Evolutionary conservation across 768 basidiomycete species (phyloP).

Genomic region (Pulveroboletus sp.): DNA sequence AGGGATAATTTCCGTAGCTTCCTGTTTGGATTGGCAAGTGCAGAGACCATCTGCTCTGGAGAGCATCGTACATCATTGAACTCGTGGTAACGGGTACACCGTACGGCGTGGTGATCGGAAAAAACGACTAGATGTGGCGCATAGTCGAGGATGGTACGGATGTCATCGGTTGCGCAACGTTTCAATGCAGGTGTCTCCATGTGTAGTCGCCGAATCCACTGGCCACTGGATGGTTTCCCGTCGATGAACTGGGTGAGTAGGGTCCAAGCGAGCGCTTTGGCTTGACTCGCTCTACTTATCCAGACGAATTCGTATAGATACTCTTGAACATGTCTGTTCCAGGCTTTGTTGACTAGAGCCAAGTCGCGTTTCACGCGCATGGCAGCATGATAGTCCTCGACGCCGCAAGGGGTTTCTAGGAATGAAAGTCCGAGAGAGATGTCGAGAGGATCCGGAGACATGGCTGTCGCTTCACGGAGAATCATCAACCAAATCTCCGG

Average conservation of each 20-base stretch:
- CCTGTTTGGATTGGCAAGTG: slow-evolving; percentile 52
- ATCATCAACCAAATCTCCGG: slow-evolving; percentile 65
- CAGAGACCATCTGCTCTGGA: slow-evolving; percentile 55
- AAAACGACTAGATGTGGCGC: slow-evolving; percentile 57
- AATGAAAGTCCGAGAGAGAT: slow-evolving; percentile 55
- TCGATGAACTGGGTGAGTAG: slow-evolving; percentile 42
- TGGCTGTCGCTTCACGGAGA: slow-evolving; percentile 52
- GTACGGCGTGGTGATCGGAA: slow-evolving; percentile 61
- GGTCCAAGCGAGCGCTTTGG: slow-evolving; percentile 43
- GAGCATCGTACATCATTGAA: slow-evolving; percentile 43
- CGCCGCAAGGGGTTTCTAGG: slow-evolving; percentile 43
- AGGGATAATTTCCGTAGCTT: slow-evolving; percentile 58
- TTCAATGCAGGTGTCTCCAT: slow-evolving; percentile 65
- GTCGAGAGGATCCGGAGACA: slow-evolving; percentile 43
- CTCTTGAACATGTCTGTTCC: slow-evolving; percentile 51
- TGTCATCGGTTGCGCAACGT: slow-evolving; percentile 60
- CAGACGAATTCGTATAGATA: slow-evolving; percentile 67
- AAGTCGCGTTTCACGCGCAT: slow-evolving; percentile 50
- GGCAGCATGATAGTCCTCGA: slow-evolving; percentile 41
- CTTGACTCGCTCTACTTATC: slow-evolving; percentile 54
- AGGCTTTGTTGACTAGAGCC: slow-evolving; percentile 52
- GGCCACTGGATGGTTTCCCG: slow-evolving; percentile 37
- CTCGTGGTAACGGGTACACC: slow-evolving; percentile 48
- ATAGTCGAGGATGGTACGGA: slow-evolving; percentile 65
- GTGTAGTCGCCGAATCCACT: slow-evolving; percentile 59